These are phyloP conservation scores for Podosphaera xanthii DNA, from an alignment of 2,329 filamentous ascomycete species.

Conservation along the genomic window DNA sequence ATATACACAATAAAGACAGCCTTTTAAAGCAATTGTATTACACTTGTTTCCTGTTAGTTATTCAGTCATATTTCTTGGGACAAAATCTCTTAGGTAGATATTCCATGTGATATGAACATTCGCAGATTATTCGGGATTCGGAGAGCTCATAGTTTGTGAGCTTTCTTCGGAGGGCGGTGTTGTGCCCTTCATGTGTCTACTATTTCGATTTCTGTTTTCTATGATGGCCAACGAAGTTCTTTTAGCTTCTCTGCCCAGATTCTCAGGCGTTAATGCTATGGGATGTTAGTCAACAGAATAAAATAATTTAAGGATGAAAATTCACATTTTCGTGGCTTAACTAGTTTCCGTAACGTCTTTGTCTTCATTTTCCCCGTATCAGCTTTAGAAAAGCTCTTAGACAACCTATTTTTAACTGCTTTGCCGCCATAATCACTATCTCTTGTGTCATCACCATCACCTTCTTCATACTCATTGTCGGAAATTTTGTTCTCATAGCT, in stretches of 20 bases:
- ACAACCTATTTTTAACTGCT: neutral
- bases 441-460: slow-evolving; percentile 11
- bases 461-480: slow-evolving; percentile 6
- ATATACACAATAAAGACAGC: too few species aligned
- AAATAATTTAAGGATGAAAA: neutral
- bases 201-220: neutral
- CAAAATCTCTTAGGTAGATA: too few species aligned
- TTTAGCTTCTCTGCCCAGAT: neutral
- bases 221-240: neutral
- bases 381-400: neutral
- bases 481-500: slow-evolving; percentile 7
- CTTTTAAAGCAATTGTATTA: too few species aligned
- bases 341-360: neutral
- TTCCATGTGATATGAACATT: too few species aligned
- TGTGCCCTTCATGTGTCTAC: neutral
- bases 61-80: too few species aligned
- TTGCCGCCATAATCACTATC: slow-evolving; percentile 10
- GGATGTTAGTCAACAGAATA: neutral
- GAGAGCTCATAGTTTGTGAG: slow-evolving; percentile 10
- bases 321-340: neutral
- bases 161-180: slow-evolving; percentile 2
- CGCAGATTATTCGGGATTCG: slow-evolving; percentile 4
- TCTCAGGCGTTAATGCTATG: neutral
- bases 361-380: neutral
- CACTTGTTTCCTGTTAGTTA: too few species aligned